Evolutionary conservation across 352 stramenopile species (phyloP).

Genomic region (Globisporangium paroecandrum): DNA sequence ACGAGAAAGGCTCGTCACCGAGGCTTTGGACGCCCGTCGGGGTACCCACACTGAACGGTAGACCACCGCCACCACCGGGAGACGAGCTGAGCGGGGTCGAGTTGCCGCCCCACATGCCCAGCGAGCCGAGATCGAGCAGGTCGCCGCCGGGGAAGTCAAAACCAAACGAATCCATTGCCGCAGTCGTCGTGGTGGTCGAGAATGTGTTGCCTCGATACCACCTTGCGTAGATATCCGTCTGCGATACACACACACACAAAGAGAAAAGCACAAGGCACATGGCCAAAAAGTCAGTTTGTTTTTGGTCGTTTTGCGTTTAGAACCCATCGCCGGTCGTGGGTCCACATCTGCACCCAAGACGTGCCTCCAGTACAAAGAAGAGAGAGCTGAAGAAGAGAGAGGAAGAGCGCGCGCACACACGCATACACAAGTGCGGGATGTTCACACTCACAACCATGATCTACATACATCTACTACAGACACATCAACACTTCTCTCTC

Average conservation of each 20-base stretch:
- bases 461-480: background rate
- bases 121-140: constrained; percentile 69
- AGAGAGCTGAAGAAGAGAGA: background rate
- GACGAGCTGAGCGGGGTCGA: constrained; percentile 67
- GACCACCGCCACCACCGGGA: constrained; percentile 39
- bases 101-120: constrained; percentile 64
- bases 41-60: constrained; percentile 84
- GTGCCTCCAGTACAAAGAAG: background rate
- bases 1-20: constrained; percentile 67
- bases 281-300: constrained; percentile 1
- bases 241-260: background rate
- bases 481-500: background rate
- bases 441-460: background rate
- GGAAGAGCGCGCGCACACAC: background rate
- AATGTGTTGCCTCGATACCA: background rate
- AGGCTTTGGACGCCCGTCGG: constrained; percentile 82
- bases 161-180: constrained; percentile 77
- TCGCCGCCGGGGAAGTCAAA: constrained; percentile 79
- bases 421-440: background rate
- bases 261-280: background rate
- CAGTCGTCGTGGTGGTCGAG: constrained; percentile 9
- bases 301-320: constrained; percentile 1
- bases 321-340: background rate
- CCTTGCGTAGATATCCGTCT: constrained; percentile 2
- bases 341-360: background rate